Percentiles rank a stretch among this genome's conserved stretches.
These are phyloP conservation scores for Lumnitzera racemosa DNA, from an alignment of 345 rosid species.

Conservation along the genomic window DNA sequence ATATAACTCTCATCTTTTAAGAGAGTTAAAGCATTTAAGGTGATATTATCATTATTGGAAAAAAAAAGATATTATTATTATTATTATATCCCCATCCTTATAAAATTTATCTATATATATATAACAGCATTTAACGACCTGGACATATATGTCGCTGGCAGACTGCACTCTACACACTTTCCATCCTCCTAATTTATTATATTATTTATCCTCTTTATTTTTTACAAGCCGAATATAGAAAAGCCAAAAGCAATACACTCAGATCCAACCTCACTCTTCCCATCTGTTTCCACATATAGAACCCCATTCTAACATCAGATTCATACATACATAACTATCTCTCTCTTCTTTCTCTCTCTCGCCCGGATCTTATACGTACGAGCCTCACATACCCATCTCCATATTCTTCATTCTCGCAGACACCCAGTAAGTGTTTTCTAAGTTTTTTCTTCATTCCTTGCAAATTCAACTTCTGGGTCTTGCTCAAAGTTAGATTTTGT, in stretches of 20 bases:
- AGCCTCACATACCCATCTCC: no score
- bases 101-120: no score
- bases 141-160: no score
- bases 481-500: not conserved
- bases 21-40: no score
- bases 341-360: not conserved
- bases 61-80: no score
- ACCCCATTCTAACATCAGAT: not conserved
- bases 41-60: no score
- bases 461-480: slow-evolving; percentile 2
- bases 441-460: not conserved
- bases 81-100: no score
- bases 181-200: no score
- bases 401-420: no score
- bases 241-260: not conserved
- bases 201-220: not conserved
- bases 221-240: slow-evolving; percentile 1
- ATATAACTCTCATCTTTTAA: no score
- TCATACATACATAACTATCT: slow-evolving; percentile 9
- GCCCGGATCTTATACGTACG: slow-evolving; percentile 3
- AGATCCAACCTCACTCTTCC: slow-evolving; percentile 13
- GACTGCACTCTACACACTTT: no score
- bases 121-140: no score
- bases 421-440: not conserved
- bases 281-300: not conserved